A percentile compares a stretch with the other conserved stretches of the same genome.
These are phyloP conservation scores for Wickerhamomyces kurtzmanii DNA, from an alignment of 805 yeast species.

Conservation along the genomic window DNA sequence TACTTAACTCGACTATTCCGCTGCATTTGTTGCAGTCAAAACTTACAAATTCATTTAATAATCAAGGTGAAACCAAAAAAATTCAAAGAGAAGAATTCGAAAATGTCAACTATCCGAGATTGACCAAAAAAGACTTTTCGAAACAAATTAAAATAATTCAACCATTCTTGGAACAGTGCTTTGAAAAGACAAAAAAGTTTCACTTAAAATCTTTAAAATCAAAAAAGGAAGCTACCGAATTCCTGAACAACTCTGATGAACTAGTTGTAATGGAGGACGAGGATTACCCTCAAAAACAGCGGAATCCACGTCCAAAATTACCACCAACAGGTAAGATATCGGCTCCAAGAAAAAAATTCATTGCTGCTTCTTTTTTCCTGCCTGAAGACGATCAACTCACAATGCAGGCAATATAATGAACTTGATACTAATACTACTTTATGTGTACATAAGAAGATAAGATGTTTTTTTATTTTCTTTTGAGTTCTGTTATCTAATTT, in stretches of 20 bases:
- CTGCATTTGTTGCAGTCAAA: conserved; percentile 77
- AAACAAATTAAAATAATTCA: conserved; percentile 47
- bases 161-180: conserved; percentile 38
- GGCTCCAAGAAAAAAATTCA: conserved; percentile 52
- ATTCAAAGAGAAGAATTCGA: conserved; percentile 58
- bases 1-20: conserved; percentile 80
- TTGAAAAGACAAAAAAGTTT: conserved; percentile 29
- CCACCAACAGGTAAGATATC: conserved; percentile 89
- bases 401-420: too few relatives aligned
- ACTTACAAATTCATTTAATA: conserved; percentile 50
- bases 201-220: conserved; percentile 26
- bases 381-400: conserved; percentile 23
- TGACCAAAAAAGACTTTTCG: conserved; percentile 42
- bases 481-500: too few relatives aligned
- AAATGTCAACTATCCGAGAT: conserved; percentile 39
- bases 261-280: conserved; percentile 72
- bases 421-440: too few relatives aligned
- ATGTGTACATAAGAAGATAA: too few relatives aligned
- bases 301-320: conserved; percentile 61
- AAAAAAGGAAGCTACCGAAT: conserved; percentile 18
- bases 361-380: conserved; percentile 45
- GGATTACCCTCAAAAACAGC: conserved; percentile 70
- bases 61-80: conserved; percentile 31
- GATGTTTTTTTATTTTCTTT: too few relatives aligned
- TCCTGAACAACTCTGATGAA: conserved; percentile 21